Percentiles rank a stretch among this genome's conserved stretches.
Conservation (phyloP, 371 early-diverging fungal genomes). For the Nosema granulosis region DNA sequence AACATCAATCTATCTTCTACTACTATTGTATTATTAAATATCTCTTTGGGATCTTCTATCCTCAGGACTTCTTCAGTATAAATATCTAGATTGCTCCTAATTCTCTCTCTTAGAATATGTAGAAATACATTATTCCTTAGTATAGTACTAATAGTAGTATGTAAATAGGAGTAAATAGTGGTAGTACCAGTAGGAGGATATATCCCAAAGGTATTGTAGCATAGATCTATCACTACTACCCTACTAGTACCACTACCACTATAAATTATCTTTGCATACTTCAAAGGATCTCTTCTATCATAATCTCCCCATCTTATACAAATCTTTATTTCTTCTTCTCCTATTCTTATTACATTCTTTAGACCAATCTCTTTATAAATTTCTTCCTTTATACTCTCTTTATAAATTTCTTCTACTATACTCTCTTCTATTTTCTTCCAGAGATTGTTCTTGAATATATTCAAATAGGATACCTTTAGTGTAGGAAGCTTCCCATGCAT, state of each 20-base stretch:
- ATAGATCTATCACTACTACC: constrained; percentile 90
- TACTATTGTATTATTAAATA: constrained; percentile 21
- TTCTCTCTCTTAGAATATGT: constrained; percentile 91
- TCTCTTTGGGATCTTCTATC: constrained; percentile 10
- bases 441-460: constrained; percentile 95
- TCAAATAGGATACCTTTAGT: constrained; percentile 91
- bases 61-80: constrained; percentile 70
- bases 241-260: constrained; percentile 89
- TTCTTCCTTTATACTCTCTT: constrained; percentile 5
- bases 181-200: constrained; percentile 78
- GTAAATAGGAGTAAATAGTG: constrained; percentile 71
- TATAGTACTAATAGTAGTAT: constrained; percentile 70
- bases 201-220: constrained; percentile 76
- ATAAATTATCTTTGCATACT: constrained; percentile 92
- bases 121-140: constrained; percentile 93
- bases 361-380: constrained; percentile 69
- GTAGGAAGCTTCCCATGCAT: constrained; percentile 99
- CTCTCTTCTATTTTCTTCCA: constrained; percentile 97
- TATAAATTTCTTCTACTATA: constrained; percentile 74
- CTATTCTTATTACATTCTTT: constrained; percentile 86
- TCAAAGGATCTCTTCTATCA: constrained; percentile 90
- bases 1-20: constrained; percentile 5
- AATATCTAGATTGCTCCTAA: constrained; percentile 89
- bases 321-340: constrained; percentile 71
- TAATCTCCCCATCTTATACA: constrained; percentile 97